Evolutionary conservation across 2,329 filamentous ascomycete genomes (phyloP), one percentile per base, ranked within the genome.

Genomic region (Colletotrichum tofieldiae): DNA sequence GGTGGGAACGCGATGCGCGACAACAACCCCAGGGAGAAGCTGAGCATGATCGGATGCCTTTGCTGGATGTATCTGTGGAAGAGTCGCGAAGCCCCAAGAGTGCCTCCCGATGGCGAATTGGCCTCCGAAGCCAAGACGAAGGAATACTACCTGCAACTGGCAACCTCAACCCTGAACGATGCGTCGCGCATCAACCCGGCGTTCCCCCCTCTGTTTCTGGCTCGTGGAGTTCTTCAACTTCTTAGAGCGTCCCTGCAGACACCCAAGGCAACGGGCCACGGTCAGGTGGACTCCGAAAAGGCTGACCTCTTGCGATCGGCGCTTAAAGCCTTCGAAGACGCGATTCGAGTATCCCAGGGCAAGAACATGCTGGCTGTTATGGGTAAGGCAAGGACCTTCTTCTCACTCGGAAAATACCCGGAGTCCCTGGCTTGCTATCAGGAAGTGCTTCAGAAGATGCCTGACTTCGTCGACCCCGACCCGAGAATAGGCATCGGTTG

Each of bases 401-500:
- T 94, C 81, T 95, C 96, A 18, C 88, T 98, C 77, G 93, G 93
- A 69, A 95, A 94, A 81, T 98, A 93, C 78, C 88, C 92, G 0
- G 95, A 98, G 65, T 93, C 97, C 18, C 84, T 98, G 64, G 89
- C 93, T 72, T 87, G 90, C 32, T 99, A 98, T 80, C 96, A 99
- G 83, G 93, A 94, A 72, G 94, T 95, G 20, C 85, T 99, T 62
- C 88, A 91, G 77, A 95, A 93, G 82, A 95, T 95, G 86, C 96
- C 96, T 2, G 91, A 94, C 76, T 87, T 98, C 78, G 90, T 93
- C 52, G 96, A 99, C 78, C 96, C 96, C 0, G 96, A 99, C 81
- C 97, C 96, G 76, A 91, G 97, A 77, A 96, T 99, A 76, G 96
- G 96, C 67, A 96, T 99, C 78, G 96, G 96, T 56, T 96, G 94